Base-by-base conservation (phyloP, 306 rosid genomes). In the Sindora glabra region DNA sequence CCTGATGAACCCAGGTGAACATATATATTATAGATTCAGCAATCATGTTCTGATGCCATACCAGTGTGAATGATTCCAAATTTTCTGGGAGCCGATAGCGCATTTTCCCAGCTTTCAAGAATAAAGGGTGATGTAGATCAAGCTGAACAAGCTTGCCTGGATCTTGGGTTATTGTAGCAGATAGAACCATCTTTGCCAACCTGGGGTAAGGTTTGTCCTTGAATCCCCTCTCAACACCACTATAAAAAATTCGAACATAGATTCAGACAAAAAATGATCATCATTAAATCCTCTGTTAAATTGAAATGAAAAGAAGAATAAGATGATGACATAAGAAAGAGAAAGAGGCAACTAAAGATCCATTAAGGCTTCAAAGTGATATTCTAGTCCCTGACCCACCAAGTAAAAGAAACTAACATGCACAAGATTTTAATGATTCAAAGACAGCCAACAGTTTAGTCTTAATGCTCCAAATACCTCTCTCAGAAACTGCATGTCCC, bases 101-200 rank as follows among this genome's bases (percentile, higher is more conserved):
- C 79, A 54, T 81, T 70, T 74, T 59, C 66, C 99, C 99, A 50
- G 96, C 82, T 49, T 74, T 87, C 71, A 91, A 78, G 48, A 87
- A 83, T 26, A 88, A 55, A 52, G 98, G 96, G 38, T 85, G 89
- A 74, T 87, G 92, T 57, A 88, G 76, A 65, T 83, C 76, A 59
- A 85, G 98, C 76, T 81, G 95, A 56, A 81, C 75, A 70, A 88
- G 90, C 81, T 82, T 88, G 70, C 96, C 81, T 50, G 96, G 95
- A 70, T 88, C 90, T 74, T 82, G 96, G 63, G 96, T 85, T 38
- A 86, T 53, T 19, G 89, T 92, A 5, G 95, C 98, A 61, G 96
- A 89, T 57, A 92, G 80, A 76, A 86, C 89, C 74, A 92, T 83
- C 86, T 92, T 92, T 58, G 73, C 85, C 47, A 92, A 79, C 90